Conservation (phyloP, 2,329 filamentous ascomycete genomes). For the Trichoderma koningiopsis region DNA sequence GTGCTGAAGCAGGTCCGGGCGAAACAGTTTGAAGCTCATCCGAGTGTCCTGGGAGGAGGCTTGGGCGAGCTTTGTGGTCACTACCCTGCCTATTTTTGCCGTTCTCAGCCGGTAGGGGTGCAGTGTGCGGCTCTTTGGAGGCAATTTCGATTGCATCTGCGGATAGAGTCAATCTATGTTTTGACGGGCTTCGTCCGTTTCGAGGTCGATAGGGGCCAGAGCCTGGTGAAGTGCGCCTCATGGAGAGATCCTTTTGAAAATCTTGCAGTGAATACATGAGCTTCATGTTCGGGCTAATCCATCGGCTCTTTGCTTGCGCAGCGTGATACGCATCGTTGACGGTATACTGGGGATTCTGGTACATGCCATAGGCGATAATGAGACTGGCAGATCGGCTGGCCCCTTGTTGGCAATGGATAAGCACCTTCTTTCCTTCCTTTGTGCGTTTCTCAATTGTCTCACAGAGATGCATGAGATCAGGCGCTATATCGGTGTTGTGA, state of each 20-base stretch:
- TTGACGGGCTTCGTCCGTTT: slow-evolving; percentile 57
- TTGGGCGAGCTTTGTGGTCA: slow-evolving; percentile 33
- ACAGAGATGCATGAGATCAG: slow-evolving; percentile 73
- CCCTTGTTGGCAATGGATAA: slow-evolving; percentile 84
- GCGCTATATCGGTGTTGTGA: slow-evolving; percentile 82
- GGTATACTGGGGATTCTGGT: slow-evolving; percentile 72
- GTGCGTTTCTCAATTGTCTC: slow-evolving; percentile 74
- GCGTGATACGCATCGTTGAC: slow-evolving; percentile 83
- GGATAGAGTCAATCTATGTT: slow-evolving; percentile 63
- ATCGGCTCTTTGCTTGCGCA: slow-evolving; percentile 77
- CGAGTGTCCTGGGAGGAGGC: neutral
- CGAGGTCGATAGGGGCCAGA: slow-evolving; percentile 51
- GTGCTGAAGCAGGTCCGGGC: slow-evolving; percentile 68
- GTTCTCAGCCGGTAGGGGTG: slow-evolving; percentile 60
- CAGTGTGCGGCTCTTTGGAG: slow-evolving; percentile 61
- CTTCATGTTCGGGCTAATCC: slow-evolving; percentile 92
- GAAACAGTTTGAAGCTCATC: slow-evolving; percentile 51
- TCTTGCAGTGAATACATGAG: slow-evolving; percentile 88
- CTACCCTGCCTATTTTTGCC: slow-evolving; percentile 45
- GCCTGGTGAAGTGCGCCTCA: slow-evolving; percentile 49
- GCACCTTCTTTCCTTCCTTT: slow-evolving; percentile 72
- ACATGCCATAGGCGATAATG: slow-evolving; percentile 84
- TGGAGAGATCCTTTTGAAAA: slow-evolving; percentile 67
- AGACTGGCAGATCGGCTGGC: slow-evolving; percentile 83
- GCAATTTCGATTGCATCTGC: slow-evolving; percentile 58